phyloP scores from a whole-genome alignment of 495 filamentous ascomycete species.

The Apodospora peruviana region DNA sequence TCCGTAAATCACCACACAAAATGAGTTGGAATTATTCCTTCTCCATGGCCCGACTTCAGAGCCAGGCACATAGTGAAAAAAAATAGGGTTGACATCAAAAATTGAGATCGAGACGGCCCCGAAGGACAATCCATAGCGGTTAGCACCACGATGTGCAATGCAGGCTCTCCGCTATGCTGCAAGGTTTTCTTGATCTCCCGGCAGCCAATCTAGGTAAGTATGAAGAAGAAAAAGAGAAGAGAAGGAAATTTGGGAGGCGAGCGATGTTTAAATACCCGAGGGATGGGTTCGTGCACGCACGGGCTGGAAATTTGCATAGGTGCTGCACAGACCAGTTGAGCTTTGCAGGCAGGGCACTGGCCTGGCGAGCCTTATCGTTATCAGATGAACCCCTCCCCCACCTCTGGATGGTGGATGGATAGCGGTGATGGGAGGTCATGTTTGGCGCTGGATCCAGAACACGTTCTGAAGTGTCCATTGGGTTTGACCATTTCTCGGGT shows the following conservation, averaged over 20 bases:
- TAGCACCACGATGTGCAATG: conserved; percentile 35
- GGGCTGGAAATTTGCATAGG: background rate
- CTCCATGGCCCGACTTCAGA: conserved; percentile 18
- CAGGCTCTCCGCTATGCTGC: conserved; percentile 22
- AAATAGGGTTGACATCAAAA: conserved; percentile 22
- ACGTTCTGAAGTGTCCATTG: too few relatives aligned
- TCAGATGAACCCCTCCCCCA: background rate
- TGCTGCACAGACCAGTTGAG: background rate
- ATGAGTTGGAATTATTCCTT: conserved; percentile 22
- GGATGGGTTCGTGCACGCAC: conserved; percentile 18
- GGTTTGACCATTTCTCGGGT: too few relatives aligned
- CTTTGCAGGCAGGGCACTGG: too few relatives aligned
- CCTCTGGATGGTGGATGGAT: too few relatives aligned
- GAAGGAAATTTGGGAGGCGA: conserved; percentile 2
- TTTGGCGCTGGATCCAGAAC: too few relatives aligned
- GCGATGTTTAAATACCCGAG: conserved; percentile 4
- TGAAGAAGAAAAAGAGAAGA: conserved; percentile 26
- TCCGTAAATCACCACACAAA: too few relatives aligned
- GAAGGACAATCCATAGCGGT: conserved; percentile 30
- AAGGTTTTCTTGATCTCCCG: conserved; percentile 26
- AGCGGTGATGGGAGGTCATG: too few relatives aligned
- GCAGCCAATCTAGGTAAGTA: conserved; percentile 34
- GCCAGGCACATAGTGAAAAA: conserved; percentile 27
- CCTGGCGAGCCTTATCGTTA: background rate
- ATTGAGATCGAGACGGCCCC: conserved; percentile 34